phyloP scores from a whole-genome alignment of 1,139 yeast species.

The Diutina ranongensis region DNA sequence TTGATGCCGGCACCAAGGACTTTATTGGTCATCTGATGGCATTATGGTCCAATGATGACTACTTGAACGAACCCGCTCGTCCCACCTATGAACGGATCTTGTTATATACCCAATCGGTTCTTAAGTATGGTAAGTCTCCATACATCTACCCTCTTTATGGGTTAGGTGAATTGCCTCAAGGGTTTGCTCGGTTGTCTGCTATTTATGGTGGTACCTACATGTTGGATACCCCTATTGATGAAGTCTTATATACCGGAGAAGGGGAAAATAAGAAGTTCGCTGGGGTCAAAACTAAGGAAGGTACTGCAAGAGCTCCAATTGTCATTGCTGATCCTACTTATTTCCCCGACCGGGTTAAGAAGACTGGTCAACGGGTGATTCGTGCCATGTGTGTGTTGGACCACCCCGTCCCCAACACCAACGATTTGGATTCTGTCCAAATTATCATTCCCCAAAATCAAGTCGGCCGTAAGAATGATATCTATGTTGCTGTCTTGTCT shows the following conservation, averaged over 20 bases:
- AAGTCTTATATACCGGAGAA: slow-evolving; percentile 60
- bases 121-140: slow-evolving; percentile 80
- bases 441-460: slow-evolving; percentile 95
- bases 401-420: slow-evolving; percentile 80
- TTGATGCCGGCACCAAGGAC: slow-evolving; percentile 89
- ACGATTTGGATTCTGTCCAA: slow-evolving; percentile 81
- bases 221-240: slow-evolving; percentile 94
- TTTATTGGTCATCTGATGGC: slow-evolving; percentile 99
- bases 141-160: slow-evolving; percentile 95
- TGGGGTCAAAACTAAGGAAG: slow-evolving; percentile 87
- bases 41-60: slow-evolving; percentile 86
- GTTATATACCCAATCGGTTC: slow-evolving; percentile 81
- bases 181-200: slow-evolving; percentile 93
- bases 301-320: slow-evolving; percentile 82
- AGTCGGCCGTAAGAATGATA: slow-evolving; percentile 85
- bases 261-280: slow-evolving; percentile 44
- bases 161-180: slow-evolving; percentile 95
- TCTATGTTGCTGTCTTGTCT: slow-evolving; percentile 85
- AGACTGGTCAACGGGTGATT: slow-evolving; percentile 79
- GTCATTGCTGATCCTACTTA: slow-evolving; percentile 98
- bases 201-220: slow-evolving; percentile 98
- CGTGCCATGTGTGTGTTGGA: slow-evolving; percentile 91
- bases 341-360: slow-evolving; percentile 81
- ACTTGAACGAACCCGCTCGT: slow-evolving; percentile 80
- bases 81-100: slow-evolving; percentile 83